These are phyloP conservation scores for Papiliotrema fonsecae DNA, from an alignment of 1,284 basidiomycete genomes.

Conservation along the genomic window DNA sequence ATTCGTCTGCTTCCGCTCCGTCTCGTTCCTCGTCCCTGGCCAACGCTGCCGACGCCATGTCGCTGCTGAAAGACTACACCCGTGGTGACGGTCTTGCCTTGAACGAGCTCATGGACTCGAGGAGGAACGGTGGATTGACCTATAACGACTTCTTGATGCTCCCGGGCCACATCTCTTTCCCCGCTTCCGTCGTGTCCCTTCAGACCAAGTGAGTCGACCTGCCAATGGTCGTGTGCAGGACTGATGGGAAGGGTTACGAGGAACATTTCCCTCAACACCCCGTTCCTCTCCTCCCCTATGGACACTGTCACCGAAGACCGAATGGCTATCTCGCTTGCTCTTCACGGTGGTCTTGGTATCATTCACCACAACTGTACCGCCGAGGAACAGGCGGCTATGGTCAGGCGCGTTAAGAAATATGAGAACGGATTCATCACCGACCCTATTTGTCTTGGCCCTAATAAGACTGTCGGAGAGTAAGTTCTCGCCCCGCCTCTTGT, in stretches of 20 bases:
- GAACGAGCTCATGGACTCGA: conserved; percentile 84
- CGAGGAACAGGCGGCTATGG: conserved; percentile 89
- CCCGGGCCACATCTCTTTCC: conserved; percentile 96
- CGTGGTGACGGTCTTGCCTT: conserved; percentile 82
- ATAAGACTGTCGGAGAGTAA: conserved; percentile 70
- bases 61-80: conserved; percentile 67
- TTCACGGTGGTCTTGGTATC: conserved; percentile 94
- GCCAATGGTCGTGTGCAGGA: neutral
- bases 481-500: too few species aligned
- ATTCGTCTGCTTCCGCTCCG: conserved; percentile 3
- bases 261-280: conserved; percentile 89
- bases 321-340: conserved; percentile 94
- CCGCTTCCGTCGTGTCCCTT: conserved; percentile 64
- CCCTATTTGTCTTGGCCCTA: conserved; percentile 77
- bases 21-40: conserved; percentile 11
- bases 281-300: conserved; percentile 98
- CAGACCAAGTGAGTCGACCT: conserved; percentile 57
- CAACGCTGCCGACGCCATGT: conserved; percentile 55
- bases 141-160: conserved; percentile 93
- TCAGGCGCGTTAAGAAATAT: conserved; percentile 94
- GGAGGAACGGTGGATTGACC: conserved; percentile 84
- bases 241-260: conserved; percentile 61
- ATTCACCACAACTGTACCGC: conserved; percentile 96
- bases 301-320: conserved; percentile 97
- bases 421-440: conserved; percentile 99